Conservation (phyloP, 2,329 filamentous ascomycete species). For the Colletotrichum filicis region DNA sequence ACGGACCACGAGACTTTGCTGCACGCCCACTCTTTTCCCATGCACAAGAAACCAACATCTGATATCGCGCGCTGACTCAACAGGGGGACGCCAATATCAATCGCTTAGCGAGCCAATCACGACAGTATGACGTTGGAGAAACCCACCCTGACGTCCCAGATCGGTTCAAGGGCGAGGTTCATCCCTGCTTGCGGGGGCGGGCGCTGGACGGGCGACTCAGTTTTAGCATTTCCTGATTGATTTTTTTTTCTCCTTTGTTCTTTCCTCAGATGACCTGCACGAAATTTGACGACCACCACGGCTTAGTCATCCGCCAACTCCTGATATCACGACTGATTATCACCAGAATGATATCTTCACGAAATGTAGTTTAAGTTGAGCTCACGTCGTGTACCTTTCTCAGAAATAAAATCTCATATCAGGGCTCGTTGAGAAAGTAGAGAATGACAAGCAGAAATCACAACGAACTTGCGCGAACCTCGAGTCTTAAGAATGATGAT, state of each 20-base stretch:
- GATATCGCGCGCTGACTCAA: slow-evolving; percentile 47
- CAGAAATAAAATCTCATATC: no score
- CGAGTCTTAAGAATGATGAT: no score
- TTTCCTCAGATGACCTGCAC: background rate
- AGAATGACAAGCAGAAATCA: no score
- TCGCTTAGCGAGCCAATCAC: slow-evolving; percentile 46
- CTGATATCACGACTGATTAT: background rate
- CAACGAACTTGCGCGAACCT: no score
- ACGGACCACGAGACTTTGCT: background rate
- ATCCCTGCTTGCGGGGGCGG: slow-evolving; percentile 33
- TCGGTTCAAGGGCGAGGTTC: slow-evolving; percentile 33
- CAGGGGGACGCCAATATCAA: slow-evolving; percentile 44
- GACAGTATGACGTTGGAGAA: slow-evolving; percentile 46
- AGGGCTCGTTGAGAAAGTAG: no score
- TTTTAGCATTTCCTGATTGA: background rate
- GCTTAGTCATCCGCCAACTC: slow-evolving; percentile 18
- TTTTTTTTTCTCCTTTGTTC: background rate
- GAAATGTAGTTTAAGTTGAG: background rate
- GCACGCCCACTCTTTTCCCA: slow-evolving; percentile 3
- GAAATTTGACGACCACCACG: background rate
- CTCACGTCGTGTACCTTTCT: no score
- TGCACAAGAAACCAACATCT: slow-evolving; percentile 41
- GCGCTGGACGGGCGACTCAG: slow-evolving; percentile 5
- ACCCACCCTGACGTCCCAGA: slow-evolving; percentile 37
- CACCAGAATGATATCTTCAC: background rate